phyloP scores from a whole-genome alignment of 352 stramenopile species.

The Phytophthora megakarya region DNA sequence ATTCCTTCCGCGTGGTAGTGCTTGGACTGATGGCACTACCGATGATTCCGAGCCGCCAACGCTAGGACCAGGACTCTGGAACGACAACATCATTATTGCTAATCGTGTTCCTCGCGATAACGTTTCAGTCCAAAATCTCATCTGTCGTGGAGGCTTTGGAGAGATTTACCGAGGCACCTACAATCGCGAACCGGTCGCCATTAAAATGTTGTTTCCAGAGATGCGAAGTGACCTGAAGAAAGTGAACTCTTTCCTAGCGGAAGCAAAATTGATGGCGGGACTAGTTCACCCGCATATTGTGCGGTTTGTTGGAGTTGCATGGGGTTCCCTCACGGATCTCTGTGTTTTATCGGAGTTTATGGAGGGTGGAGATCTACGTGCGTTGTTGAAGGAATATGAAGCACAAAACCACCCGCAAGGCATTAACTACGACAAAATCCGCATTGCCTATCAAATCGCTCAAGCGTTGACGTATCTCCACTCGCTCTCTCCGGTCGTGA shows the following conservation, averaged over 20 bases:
- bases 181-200: conserved; percentile 39
- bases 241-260: conserved; percentile 43
- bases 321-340: conserved; percentile 38
- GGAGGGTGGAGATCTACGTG: conserved; percentile 36
- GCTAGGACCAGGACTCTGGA: neutral
- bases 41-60: neutral
- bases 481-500: conserved; percentile 33
- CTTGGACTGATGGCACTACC: neutral
- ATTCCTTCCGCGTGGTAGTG: neutral
- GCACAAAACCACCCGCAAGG: conserved; percentile 7
- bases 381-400: conserved; percentile 29
- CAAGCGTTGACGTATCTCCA: conserved; percentile 34
- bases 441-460: conserved; percentile 36
- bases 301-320: conserved; percentile 50
- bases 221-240: conserved; percentile 33
- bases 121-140: neutral
- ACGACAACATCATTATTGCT: neutral
- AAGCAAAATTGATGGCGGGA: conserved; percentile 47
- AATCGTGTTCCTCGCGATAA: neutral
- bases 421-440: conserved; percentile 32
- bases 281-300: conserved; percentile 57
- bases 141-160: conserved; percentile 33
- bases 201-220: conserved; percentile 44
- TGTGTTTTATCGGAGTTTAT: conserved; percentile 49
- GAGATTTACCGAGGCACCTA: conserved; percentile 52